Percentiles rank a stretch among this genome's conserved stretches.
These are phyloP conservation scores for Coemansia sp. DNA, from an alignment of 192 early-diverging fungal species.

Conservation along the genomic window DNA sequence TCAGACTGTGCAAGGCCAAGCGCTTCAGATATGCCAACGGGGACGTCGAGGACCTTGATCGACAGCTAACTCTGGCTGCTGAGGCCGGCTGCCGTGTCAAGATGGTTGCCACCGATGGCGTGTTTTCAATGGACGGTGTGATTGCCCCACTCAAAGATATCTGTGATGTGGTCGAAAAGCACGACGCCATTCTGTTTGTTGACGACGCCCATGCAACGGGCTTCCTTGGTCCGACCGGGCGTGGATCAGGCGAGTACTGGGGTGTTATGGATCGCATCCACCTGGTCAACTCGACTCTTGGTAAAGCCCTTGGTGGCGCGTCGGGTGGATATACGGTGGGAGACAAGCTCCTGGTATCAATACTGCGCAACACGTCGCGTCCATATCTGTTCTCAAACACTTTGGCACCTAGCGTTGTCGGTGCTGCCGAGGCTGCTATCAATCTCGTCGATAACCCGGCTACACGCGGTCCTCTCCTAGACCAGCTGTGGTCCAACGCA, in stretches of 20 bases:
- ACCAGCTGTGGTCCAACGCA: slow-evolving; percentile 60
- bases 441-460: slow-evolving; percentile 53
- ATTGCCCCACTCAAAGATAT: slow-evolving; percentile 64
- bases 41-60: slow-evolving; percentile 65
- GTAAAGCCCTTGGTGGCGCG: slow-evolving; percentile 59
- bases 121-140: slow-evolving; percentile 66
- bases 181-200: slow-evolving; percentile 68
- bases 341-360: slow-evolving; percentile 33
- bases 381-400: slow-evolving; percentile 62
- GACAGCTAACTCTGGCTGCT: slow-evolving; percentile 53
- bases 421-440: slow-evolving; percentile 52
- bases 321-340: slow-evolving; percentile 55
- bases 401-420: slow-evolving; percentile 56
- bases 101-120: slow-evolving; percentile 70
- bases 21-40: slow-evolving; percentile 69
- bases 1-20: slow-evolving; percentile 63
- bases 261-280: slow-evolving; percentile 56
- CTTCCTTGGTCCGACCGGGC: slow-evolving; percentile 61
- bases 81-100: slow-evolving; percentile 54
- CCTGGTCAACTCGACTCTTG: slow-evolving; percentile 60
- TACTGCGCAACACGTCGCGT: slow-evolving; percentile 56
- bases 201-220: slow-evolving; percentile 75
- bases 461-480: slow-evolving; percentile 46
- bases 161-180: slow-evolving; percentile 66
- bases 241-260: slow-evolving; percentile 67